Evolutionary conservation across 225 moss, liverwort and hornwort species (phyloP), one percentile per base, ranked within the genome.

Genomic region (Physcomitrium patens): DNA sequence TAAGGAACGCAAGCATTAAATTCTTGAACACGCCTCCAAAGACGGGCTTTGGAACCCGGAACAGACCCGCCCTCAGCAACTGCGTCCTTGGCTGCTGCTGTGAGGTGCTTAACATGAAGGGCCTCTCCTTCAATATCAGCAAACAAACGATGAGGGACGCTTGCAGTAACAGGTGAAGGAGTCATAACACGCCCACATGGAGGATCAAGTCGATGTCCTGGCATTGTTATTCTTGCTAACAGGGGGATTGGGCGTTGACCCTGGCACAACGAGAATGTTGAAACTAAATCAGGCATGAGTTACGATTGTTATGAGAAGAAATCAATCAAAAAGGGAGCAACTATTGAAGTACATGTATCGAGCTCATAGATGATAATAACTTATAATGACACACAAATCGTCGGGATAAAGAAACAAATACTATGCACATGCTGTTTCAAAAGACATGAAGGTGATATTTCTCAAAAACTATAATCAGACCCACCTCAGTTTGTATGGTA

Each of bases 1-100:
- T 95, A 95, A 70, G 84, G 74, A 46, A 95, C 95, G 85, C 95
- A 95, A 37, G 95, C 95, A 83, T 95, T 95, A 28, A 95, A 95
- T 41, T 95, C 95, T 45, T 91, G 86, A 19, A 95, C 95, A 27
- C 95, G 87, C 67, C 95, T 87, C 95, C 95, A 95, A 6, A 95
- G 84, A 54, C 86, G 91, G 69, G 95, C 95, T 87, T 93, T 95
- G 57, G 95, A 95, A 10, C 95, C 95, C 60, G 95, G 95, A 72
- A 93, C 84, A 24, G 88, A 88, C 55, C 93, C 95, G 52, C 85
- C 78, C 78, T 95, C 93, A 15, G 93, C 95, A 77, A 89, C 89
- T 24, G 95, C 95, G 84, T 95, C 95, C 78, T 95, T 95, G 9
- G 95, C 95, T 52, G 95, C 95, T 73, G 89, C 91, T 80, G 95